phyloP scores from a whole-genome alignment of 768 basidiomycete species.

The Gyrodon lividus region DNA sequence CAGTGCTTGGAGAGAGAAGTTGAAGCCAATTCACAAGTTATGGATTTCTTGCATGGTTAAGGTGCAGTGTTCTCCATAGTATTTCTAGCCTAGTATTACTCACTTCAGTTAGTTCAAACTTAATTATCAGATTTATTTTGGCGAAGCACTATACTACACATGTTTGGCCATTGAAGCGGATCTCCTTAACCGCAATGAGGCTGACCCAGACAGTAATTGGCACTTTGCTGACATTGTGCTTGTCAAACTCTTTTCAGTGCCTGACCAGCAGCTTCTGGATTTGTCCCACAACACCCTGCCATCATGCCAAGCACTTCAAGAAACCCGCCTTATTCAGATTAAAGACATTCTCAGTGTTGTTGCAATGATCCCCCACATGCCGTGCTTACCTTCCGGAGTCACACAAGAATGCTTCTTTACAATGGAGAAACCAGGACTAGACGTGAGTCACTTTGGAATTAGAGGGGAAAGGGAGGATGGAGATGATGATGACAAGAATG shows the following conservation, averaged over 20 bases:
- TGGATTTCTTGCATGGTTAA: not conserved
- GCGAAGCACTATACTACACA: not conserved
- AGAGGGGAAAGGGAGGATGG: not conserved
- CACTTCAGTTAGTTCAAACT: not conserved
- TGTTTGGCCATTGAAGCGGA: slow-evolving; percentile 15
- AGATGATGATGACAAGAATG: not conserved
- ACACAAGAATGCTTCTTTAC: slow-evolving; percentile 3
- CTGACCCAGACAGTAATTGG: not conserved
- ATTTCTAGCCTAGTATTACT: not conserved
- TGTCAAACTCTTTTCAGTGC: slow-evolving; percentile 19
- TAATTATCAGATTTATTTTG: not conserved
- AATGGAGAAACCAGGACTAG: not conserved
- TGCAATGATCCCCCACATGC: slow-evolving; percentile 24
- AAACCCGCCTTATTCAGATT: slow-evolving; percentile 13
- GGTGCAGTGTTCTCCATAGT: not conserved
- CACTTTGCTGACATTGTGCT: slow-evolving; percentile 14
- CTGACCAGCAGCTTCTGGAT: slow-evolving; percentile 13
- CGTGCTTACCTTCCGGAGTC: slow-evolving; percentile 1
- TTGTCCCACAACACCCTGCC: slow-evolving; percentile 18
- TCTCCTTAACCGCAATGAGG: not conserved
- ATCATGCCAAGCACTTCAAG: slow-evolving; percentile 15
- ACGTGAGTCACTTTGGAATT: not conserved
- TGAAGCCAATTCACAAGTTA: not conserved
- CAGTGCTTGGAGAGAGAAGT: too few relatives aligned
- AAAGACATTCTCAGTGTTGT: slow-evolving; percentile 17